A percentile compares a stretch with the other conserved stretches of the same genome.
Evolutionary conservation across 176 grass and related monocot species (phyloP).

Genomic region (Canna indica): DNA sequence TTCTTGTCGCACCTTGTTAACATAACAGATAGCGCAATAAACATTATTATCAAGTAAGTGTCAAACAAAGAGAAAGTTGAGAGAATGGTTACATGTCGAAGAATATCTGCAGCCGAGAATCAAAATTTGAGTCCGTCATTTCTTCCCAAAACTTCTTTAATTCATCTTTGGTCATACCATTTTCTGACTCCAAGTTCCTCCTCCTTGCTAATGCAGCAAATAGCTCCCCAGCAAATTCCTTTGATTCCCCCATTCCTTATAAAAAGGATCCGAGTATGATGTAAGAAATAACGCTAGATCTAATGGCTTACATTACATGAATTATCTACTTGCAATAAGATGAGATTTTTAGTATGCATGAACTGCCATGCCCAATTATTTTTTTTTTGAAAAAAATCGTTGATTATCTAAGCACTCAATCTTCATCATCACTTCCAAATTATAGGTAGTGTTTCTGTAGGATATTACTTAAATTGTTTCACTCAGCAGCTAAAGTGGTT

Average conservation of each 20-base stretch:
- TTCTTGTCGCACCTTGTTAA: constrained; percentile 89
- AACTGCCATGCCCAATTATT: not conserved
- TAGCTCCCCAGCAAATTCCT: constrained; percentile 89
- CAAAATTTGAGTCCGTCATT: constrained; percentile 98
- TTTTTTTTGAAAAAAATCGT: not conserved
- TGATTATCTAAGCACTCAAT: not conserved
- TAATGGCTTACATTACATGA: not conserved
- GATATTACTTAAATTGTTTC: not conserved
- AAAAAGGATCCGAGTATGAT: not conserved
- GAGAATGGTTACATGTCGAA: constrained; percentile 82
- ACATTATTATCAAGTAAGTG: not conserved
- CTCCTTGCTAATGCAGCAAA: constrained; percentile 69
- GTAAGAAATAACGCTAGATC: not conserved
- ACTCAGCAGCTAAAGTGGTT: not conserved
- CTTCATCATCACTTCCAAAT: not conserved
- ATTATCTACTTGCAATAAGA: not conserved
- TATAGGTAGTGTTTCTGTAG: not conserved
- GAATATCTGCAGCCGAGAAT: constrained; percentile 88
- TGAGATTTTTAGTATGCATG: no score
- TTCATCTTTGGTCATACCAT: constrained; percentile 65
- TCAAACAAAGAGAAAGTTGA: not conserved
- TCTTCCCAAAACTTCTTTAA: constrained; percentile 94
- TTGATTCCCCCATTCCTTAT: constrained; percentile 85
- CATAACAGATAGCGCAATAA: not conserved
- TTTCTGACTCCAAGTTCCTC: constrained; percentile 35